Conservation (phyloP, 2,329 filamentous ascomycete species). For the Sporothrix luriei region DNA sequence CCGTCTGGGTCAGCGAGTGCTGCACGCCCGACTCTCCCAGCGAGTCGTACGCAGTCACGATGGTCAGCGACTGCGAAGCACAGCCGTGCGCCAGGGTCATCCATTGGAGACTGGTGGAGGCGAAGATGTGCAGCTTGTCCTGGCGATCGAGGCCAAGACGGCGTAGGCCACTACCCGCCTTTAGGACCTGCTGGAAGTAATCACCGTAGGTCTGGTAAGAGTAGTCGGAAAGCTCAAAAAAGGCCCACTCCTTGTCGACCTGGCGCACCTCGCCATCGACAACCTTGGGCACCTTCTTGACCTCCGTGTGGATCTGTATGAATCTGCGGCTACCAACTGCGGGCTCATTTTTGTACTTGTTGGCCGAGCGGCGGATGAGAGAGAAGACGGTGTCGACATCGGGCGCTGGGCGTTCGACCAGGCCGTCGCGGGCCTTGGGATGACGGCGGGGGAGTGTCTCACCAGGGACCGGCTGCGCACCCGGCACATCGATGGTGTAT, state of each 20-base stretch:
- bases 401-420: conserved; percentile 66
- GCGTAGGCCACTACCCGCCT: conserved; percentile 72
- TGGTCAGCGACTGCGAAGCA: conserved; percentile 82
- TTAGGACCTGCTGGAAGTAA: conserved; percentile 70
- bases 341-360: conserved; percentile 62
- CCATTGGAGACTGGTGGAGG: conserved; percentile 84
- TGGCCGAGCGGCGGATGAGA: conserved; percentile 70
- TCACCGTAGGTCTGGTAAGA: conserved; percentile 76
- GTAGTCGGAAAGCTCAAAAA: conserved; percentile 80
- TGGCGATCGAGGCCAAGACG: conserved; percentile 69
- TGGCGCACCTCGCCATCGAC: conserved; percentile 77
- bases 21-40: conserved; percentile 81
- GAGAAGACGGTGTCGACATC: conserved; percentile 78
- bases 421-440: conserved; percentile 68
- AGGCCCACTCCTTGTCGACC: conserved; percentile 89
- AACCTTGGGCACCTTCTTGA: conserved; percentile 86
- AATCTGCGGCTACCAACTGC: conserved; percentile 73
- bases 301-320: conserved; percentile 76
- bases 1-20: conserved; percentile 82
- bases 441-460: conserved; percentile 84
- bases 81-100: conserved; percentile 75
- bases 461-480: conserved; percentile 68
- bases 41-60: conserved; percentile 94
- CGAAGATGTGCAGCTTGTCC: conserved; percentile 78
- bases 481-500: conserved; percentile 72